Conservation (phyloP, 2,329 filamentous ascomycete species). For the Calonectria pauciramosa region DNA sequence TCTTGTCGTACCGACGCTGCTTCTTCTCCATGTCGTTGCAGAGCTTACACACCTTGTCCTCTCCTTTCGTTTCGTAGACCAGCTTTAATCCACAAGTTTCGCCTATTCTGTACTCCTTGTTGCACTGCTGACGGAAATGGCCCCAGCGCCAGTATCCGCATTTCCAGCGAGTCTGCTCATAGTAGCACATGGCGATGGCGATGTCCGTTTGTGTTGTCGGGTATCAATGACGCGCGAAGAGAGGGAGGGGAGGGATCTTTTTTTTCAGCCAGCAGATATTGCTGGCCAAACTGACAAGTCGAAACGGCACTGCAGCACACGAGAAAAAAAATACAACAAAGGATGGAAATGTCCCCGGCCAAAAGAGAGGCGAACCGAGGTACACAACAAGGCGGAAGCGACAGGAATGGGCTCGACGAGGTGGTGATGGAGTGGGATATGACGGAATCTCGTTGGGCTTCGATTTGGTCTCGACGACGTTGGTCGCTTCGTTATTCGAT, state of each 20-base stretch:
- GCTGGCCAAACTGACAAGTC: not conserved
- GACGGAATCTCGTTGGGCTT: slow-evolving; percentile 9
- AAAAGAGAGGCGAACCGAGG: slow-evolving; percentile 1
- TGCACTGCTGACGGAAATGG: slow-evolving; percentile 92
- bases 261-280: not conserved
- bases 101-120: slow-evolving; percentile 93
- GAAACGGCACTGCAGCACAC: not conserved
- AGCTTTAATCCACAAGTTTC: slow-evolving; percentile 97
- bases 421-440: slow-evolving; percentile 8
- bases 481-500: slow-evolving; percentile 1
- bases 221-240: slow-evolving; percentile 30
- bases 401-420: slow-evolving; percentile 5
- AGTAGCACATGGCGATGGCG: slow-evolving; percentile 85
- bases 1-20: slow-evolving; percentile 79
- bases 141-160: slow-evolving; percentile 98
- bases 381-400: slow-evolving; percentile 6
- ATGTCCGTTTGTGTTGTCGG: slow-evolving; percentile 28
- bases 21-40: slow-evolving; percentile 94
- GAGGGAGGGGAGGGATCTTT: not conserved
- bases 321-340: not conserved
- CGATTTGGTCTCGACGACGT: slow-evolving; percentile 2
- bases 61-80: slow-evolving; percentile 79
- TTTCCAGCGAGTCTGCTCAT: slow-evolving; percentile 86
- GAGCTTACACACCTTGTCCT: slow-evolving; percentile 79
- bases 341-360: not conserved